A percentile compares a stretch with the other conserved stretches of the same genome.
Conservation (phyloP, 2,329 filamentous ascomycete species). For the Ceratocystis colombiana region DNA sequence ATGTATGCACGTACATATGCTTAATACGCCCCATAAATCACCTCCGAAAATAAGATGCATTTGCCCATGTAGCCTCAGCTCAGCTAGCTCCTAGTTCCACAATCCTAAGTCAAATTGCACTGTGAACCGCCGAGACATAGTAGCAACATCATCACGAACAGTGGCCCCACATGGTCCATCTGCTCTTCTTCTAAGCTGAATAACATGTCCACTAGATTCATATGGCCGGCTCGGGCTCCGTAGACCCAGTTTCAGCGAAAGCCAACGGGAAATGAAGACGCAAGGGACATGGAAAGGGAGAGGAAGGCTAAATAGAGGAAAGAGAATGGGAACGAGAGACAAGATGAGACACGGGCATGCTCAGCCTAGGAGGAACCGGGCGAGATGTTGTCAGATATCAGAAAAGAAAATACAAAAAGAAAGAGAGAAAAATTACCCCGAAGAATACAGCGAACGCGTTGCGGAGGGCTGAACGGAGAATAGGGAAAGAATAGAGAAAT, state of each 20-base stretch:
- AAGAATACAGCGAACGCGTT: background rate
- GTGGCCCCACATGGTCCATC: background rate
- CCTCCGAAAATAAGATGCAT: background rate
- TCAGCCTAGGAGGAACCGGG: background rate
- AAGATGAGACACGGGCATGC: background rate
- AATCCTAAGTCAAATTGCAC: background rate
- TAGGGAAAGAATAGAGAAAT: background rate
- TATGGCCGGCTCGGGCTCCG: background rate
- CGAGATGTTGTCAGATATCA: background rate
- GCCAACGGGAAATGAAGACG: background rate
- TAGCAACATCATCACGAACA: background rate
- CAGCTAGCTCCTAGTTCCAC: background rate
- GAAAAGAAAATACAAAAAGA: background rate
- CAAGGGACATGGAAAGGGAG: background rate
- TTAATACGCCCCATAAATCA: background rate
- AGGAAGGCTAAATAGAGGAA: background rate
- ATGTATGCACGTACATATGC: background rate
- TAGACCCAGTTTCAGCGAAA: background rate
- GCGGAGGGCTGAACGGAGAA: background rate
- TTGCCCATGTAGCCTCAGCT: background rate
- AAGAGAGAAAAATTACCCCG: too few species aligned
- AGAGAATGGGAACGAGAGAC: background rate
- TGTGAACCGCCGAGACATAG: conserved; percentile 8
- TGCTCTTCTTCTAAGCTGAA: background rate
- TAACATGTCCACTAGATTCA: background rate